Conservation (phyloP, 192 early-diverging fungal genomes). For the Backusella parvicylindrica region DNA sequence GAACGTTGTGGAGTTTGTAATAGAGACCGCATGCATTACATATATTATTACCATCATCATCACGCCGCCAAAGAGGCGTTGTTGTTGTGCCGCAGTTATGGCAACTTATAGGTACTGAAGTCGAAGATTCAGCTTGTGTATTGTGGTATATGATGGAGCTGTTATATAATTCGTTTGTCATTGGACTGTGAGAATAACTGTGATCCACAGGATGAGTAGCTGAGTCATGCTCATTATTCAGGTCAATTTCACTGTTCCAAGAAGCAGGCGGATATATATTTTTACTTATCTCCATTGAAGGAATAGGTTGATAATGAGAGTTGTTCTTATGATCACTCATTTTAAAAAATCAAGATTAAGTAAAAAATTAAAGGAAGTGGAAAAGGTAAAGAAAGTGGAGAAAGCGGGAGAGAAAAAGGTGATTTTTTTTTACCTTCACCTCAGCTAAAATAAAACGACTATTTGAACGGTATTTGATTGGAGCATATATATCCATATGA, state of each 20-base stretch:
- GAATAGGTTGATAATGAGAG: background rate
- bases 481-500: background rate
- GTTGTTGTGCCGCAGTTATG: conserved; percentile 65
- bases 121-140: background rate
- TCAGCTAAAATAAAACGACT: conserved; percentile 2
- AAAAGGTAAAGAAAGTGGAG: background rate
- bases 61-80: conserved; percentile 74
- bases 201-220: background rate
- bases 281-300: background rate
- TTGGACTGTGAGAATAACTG: background rate
- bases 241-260: conserved; percentile 2
- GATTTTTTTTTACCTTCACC: background rate
- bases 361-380: background rate
- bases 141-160: background rate
- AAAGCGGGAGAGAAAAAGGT: background rate
- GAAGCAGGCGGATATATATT: background rate
- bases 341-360: background rate
- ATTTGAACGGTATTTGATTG: background rate
- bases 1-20: conserved; percentile 70
- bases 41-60: conserved; percentile 61
- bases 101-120: conserved; percentile 30
- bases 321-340: background rate
- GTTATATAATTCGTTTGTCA: background rate
- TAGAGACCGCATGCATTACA: conserved; percentile 94
- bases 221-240: background rate